Evolutionary conservation across 257 asterid species (phyloP).

Genomic region (Solanum habrochaites): DNA sequence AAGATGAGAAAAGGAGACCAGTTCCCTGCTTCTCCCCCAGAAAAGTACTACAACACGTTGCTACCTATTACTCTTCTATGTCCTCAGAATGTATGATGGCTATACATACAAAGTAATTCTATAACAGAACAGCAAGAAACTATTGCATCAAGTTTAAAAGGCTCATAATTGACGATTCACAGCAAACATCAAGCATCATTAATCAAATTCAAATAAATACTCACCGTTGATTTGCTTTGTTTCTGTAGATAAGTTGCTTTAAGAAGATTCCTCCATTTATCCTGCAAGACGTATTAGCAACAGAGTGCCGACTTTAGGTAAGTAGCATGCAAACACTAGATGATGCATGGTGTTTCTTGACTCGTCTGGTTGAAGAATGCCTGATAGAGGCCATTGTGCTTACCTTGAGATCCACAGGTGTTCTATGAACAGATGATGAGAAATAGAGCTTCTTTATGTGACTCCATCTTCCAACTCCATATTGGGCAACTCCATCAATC

Average conservation of each 20-base stretch:
- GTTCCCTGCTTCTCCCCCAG: not conserved
- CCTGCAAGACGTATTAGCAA: conserved; percentile 36
- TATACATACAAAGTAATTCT: not conserved
- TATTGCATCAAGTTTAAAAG: not conserved
- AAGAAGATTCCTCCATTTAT: conserved; percentile 96
- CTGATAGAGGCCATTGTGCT: not conserved
- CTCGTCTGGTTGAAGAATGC: not conserved
- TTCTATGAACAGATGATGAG: conserved; percentile 72
- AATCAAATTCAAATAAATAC: not conserved
- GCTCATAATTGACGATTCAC: not conserved
- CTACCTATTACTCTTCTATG: not conserved
- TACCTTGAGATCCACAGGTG: conserved; percentile 94
- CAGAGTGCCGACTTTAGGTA: not conserved
- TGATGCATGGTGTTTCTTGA: not conserved
- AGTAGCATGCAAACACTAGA: not conserved
- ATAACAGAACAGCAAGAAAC: not conserved
- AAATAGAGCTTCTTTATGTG: conserved; percentile 70
- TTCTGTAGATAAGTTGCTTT: conserved; percentile 71
- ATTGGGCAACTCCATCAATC: conserved; percentile 82
- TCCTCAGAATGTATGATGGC: not conserved
- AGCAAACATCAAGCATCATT: not conserved
- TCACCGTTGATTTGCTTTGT: conserved; percentile 45
- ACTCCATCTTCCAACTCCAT: conserved; percentile 96
- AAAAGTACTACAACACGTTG: not conserved
- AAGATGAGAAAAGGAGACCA: not conserved